Evolutionary conservation across 768 basidiomycete genomes (phyloP), one percentile per base, ranked within the genome.

Genomic region (Calocybe indica): DNA sequence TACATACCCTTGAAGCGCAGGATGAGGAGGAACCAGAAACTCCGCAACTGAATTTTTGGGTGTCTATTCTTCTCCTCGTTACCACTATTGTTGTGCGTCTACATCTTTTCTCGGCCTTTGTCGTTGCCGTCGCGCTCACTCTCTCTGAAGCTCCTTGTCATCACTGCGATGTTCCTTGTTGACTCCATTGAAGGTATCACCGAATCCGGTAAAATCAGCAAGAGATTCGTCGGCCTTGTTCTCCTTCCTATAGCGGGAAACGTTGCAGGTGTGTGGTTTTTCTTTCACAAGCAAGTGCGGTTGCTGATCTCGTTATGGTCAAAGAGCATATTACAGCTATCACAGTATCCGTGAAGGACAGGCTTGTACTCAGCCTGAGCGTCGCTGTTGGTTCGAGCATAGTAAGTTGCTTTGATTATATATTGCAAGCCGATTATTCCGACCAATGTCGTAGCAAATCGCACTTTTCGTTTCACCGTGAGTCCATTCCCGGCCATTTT

Each of bases 201-300:
- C 0, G 57, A 55, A 0, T 57, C 57, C 0, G 80, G 82, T 22
- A 12, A 22, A 5, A 85, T 98, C 47, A 78, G 70, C 49, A 77
- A 80, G 51, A 88, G 88, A 61, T 98, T 92, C 59, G 84, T 96
- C 51, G 93, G 89, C 10, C 65, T 96, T 13, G 77, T 78, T 37
- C 71, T 98, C 10, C 75, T 98, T 6, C 95, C 95, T 5, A 92
- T 96, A 33, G 92, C 93, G 10, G 90, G 90, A 15, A 92, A 92
- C 59, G 87, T 90, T 6, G 91, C 88, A 47, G 80, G 80, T 79
- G 47, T 30, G 69, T 58, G 40, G 37, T 42, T 1, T 46, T 6
- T 28, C 8, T 22, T 50, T 8, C 22, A 22, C 22, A 22, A 2
- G 4, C 22, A 4, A 4, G 4, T 22, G 22, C 22, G 4, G 4